phyloP scores from a whole-genome alignment of 345 rosid species.

The Stellera chamaejasme region DNA sequence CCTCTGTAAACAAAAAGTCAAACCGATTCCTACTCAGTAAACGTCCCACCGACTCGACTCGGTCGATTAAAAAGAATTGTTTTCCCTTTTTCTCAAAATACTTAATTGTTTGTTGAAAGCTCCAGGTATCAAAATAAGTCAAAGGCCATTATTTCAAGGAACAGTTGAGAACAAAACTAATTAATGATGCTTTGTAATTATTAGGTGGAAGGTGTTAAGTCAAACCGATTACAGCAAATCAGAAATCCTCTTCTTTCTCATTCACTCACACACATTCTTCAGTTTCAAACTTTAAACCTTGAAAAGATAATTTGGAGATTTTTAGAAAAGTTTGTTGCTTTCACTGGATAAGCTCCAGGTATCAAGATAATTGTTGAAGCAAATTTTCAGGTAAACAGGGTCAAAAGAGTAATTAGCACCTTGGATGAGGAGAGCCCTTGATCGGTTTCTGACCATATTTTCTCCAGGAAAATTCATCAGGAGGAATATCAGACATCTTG shows the following conservation, averaged over 20 bases:
- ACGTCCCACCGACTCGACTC: not conserved
- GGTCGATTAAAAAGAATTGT: too few relatives aligned
- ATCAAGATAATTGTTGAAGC: too few relatives aligned
- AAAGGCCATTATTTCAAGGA: not conserved
- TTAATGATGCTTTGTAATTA: not conserved
- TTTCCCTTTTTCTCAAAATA: too few relatives aligned
- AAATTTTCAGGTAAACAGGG: not conserved
- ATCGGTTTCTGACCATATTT: constrained; percentile 90
- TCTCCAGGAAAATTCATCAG: constrained; percentile 84
- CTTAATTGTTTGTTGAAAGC: too few relatives aligned
- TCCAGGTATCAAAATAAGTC: not conserved
- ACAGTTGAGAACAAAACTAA: not conserved
- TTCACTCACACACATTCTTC: too few relatives aligned
- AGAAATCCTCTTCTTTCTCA: too few relatives aligned
- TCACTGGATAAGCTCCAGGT: too few relatives aligned
- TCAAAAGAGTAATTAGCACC: constrained; percentile 29
- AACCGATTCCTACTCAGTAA: constrained; percentile 1
- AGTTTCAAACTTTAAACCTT: too few relatives aligned
- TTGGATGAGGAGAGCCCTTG: constrained; percentile 93
- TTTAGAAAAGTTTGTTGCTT: not conserved
- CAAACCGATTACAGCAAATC: constrained; percentile 5
- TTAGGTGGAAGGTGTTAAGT: not conserved
- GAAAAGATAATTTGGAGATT: too few relatives aligned
- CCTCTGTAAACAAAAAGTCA: constrained; percentile 30
- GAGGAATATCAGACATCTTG: constrained; percentile 76